Conservation (phyloP, 306 rosid species). For the Quercus suber region DNA sequence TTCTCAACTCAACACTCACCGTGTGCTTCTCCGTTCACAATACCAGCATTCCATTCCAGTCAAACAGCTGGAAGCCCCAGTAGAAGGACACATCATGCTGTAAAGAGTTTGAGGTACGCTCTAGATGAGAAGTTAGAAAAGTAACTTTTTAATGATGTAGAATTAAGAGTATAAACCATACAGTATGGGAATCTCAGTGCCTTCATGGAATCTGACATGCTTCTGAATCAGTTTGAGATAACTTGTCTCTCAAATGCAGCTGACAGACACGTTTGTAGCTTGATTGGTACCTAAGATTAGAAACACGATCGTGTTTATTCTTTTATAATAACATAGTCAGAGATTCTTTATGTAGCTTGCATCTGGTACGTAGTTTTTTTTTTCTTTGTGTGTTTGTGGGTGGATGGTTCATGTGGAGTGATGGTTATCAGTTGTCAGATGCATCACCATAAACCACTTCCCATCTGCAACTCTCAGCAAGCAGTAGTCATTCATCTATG, state of each 20-base stretch:
- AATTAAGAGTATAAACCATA: neutral
- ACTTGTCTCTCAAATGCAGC: neutral
- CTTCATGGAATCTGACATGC: neutral
- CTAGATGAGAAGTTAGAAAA: conserved; percentile 23
- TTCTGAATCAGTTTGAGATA: neutral
- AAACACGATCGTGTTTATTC: neutral
- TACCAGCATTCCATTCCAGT: neutral
- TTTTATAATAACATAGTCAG: neutral
- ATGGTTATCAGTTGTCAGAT: no score
- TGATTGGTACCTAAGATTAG: neutral
- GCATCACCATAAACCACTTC: no score
- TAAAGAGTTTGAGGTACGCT: conserved; percentile 1
- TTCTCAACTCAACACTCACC: conserved; percentile 14
- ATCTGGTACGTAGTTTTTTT: neutral
- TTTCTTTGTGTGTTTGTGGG: neutral
- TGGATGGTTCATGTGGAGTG: no score
- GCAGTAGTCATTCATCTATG: no score
- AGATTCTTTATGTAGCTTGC: neutral
- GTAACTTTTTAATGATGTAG: conserved; percentile 7
- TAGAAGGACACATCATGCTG: conserved; percentile 5
- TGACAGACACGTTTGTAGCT: neutral
- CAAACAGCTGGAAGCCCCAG: conserved; percentile 10
- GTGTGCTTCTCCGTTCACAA: conserved; percentile 13
- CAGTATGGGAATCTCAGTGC: neutral
- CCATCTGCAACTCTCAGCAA: no score